Conservation (phyloP, 2,329 filamentous ascomycete species). For the Penicillium sp. region DNA sequence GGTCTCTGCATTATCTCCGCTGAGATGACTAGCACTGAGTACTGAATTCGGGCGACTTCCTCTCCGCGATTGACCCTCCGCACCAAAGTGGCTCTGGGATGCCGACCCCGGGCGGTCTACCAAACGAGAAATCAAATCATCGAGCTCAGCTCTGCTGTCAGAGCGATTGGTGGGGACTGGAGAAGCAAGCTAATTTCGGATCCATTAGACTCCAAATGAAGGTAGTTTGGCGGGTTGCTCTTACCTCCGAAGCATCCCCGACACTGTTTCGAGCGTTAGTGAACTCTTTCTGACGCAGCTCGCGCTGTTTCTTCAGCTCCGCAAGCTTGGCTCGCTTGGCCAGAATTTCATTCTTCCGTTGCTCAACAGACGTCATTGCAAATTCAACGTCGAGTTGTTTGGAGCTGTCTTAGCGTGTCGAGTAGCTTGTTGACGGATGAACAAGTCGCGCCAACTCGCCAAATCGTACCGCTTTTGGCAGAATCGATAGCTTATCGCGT, state of each 20-base stretch:
- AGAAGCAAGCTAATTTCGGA: conserved; percentile 54
- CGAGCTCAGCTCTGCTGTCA: conserved; percentile 65
- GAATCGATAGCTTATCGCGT: background rate
- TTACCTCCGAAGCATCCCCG: conserved; percentile 66
- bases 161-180: conserved; percentile 62
- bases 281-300: conserved; percentile 73
- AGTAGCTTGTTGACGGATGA: background rate
- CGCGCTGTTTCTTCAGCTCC: conserved; percentile 88
- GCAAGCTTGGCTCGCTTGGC: conserved; percentile 96
- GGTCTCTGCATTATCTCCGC: conserved; percentile 56
- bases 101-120: conserved; percentile 72
- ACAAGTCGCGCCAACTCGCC: background rate
- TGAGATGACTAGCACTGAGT: conserved; percentile 73
- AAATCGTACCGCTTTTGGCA: background rate
- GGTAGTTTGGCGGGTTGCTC: conserved; percentile 2
- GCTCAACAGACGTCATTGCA: conserved; percentile 46
- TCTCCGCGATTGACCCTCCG: conserved; percentile 43
- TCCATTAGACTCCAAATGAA: conserved; percentile 13
- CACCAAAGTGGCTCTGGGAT: conserved; percentile 48
- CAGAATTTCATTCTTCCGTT: conserved; percentile 90
- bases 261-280: conserved; percentile 63
- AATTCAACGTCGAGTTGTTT: conserved; percentile 1
- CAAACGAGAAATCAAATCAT: conserved; percentile 76
- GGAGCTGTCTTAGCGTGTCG: conserved; percentile 9
- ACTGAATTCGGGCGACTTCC: conserved; percentile 81